Evolutionary conservation across 306 rosid species (phyloP), one percentile per base, ranked within the genome.

Genomic region (Cucumis sativus): DNA sequence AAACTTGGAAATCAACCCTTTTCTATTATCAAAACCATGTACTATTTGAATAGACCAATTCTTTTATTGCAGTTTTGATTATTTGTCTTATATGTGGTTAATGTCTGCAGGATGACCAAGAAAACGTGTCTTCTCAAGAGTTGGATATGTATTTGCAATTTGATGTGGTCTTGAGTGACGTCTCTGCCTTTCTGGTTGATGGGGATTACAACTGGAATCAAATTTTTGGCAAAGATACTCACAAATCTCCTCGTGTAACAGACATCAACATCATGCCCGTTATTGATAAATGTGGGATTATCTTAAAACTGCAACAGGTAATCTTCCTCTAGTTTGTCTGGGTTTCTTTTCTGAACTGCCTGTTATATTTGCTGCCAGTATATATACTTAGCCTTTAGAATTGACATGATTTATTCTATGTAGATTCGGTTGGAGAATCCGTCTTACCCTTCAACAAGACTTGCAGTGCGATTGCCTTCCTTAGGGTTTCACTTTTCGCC

Each of bases 401-500:
- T 71, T 72, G 77, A 74, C 69, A 23, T 68, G 56, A 66, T 28
- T 15, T 62, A 51, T 78, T 80, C 75, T 45, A 10, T 77, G 30
- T 83, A 95, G 99, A 92, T 92, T 86, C 86, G 89, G 76, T 45
- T 86, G 78, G 89, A 89, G 81, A 86, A 81, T 77, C 96, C 97
- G 45, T 84, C 87, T 79, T 84, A 92, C 76, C 96, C 97, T 78
- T 86, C 97, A 76, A 88, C 89, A 30, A 87, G 96, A 74, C 85
- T 95, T 72, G 95, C 99, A 62, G 90, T 90, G 75, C 88, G 89
- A 87, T 83, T 95, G 67, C 97, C 99, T 56, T 88, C 97, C 4
- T 73, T 95, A 82, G 91, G 86, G 77, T 95, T 95, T 81, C 97
- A 95, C 84, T 95, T 95, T 80, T 95, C 99, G 18, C 99, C 99